A percentile compares a stretch with the other conserved stretches of the same genome.
These are phyloP conservation scores for Pestalotiopsis fici DNA, from an alignment of 2,329 filamentous ascomycete genomes.

Conservation along the genomic window DNA sequence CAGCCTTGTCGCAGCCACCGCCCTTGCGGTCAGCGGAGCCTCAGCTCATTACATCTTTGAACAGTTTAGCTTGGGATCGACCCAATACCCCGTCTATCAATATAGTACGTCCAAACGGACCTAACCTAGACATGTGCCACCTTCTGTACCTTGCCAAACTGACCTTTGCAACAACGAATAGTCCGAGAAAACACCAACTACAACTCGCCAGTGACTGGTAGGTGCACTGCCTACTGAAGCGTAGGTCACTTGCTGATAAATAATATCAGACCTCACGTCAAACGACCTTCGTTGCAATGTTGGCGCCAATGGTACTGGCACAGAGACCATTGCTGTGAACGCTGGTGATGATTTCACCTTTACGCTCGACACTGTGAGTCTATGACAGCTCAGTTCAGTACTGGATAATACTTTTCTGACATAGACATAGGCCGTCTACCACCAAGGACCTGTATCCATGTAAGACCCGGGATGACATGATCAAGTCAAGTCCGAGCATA, in stretches of 20 bases:
- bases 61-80: conserved; percentile 32
- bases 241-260: conserved; percentile 10
- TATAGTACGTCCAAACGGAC: conserved; percentile 25
- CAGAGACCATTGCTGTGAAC: conserved; percentile 33
- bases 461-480: conserved; percentile 11
- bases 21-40: conserved; percentile 31
- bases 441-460: conserved; percentile 42
- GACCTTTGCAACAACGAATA: conserved; percentile 9
- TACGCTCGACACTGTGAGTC: conserved; percentile 31
- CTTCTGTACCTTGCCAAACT: neutral
- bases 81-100: conserved; percentile 34
- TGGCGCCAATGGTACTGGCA: conserved; percentile 33
- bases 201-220: conserved; percentile 46
- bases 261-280: conserved; percentile 32
- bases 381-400: neutral
- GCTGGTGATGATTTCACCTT: conserved; percentile 41
- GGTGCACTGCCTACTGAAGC: neutral
- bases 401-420: neutral
- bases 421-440: conserved; percentile 36
- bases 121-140: neutral
- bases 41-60: conserved; percentile 45
- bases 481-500: neutral
- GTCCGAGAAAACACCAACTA: conserved; percentile 48
- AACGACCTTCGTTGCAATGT: conserved; percentile 44
- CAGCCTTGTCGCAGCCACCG: conserved; percentile 18